Base-by-base conservation (phyloP, 306 rosid species). In the Dicorynia guianensis region DNA sequence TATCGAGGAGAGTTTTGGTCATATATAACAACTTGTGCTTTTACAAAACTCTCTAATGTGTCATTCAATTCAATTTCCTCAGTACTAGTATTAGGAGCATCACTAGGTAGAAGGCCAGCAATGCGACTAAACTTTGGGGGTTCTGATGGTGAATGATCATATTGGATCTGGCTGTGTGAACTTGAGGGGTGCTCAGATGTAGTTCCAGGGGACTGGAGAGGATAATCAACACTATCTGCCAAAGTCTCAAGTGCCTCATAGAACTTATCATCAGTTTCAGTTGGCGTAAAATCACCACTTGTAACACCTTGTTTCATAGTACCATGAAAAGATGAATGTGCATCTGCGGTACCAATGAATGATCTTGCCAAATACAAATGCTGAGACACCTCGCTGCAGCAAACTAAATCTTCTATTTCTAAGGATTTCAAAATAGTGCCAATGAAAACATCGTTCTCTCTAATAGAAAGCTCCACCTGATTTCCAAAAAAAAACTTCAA, bases 301-400 rank as follows among this genome's bases (percentile, higher is more conserved):
- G 85, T 85, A 74, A 68, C 81, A 63, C 74, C 79, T 60, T 63
- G 81, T 76, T 65, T 80, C 48, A 64, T 70, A n/a, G 66, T 66
- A 80, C 78, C 75, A 77, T 67, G 74, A 33, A 81, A 76, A 63
- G 84, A 76, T 62, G 82, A 77, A 79, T 68, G 69, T 43, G 85
- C 86, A 72, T 87, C 96, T 15, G 82, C 78, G 65, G 74, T 81
- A 39, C 86, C 85, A 69, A 89, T 87, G 69, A 86, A 87, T 19
- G 98, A 95, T 78, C 97, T 95, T 44, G 98, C 98, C 87, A 95
- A 82, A 87, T 81, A 95, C 76, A 93, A 75, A 62, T 90, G 93
- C 76, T 59, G 86, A 71, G 91, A 85, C 34, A 14, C 17, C 39
- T 78, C 79, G 74, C 81, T 76, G 52, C 64, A 14, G 81, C 89